Base-by-base conservation (phyloP, 129 eudicot species). In the Centaurea solstitialis region DNA sequence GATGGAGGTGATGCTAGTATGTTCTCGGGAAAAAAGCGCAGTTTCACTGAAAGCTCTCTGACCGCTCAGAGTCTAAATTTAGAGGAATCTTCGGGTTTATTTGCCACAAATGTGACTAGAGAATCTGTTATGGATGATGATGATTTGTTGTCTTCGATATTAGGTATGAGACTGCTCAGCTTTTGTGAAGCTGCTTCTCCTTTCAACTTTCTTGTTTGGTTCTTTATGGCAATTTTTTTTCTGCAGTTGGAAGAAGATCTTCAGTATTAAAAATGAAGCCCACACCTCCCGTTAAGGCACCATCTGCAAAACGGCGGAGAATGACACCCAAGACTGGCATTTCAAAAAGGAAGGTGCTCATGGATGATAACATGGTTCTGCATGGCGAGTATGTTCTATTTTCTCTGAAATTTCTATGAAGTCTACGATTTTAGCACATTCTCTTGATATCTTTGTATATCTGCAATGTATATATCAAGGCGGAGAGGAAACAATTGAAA, bases 321-420 rank as follows among this genome's bases (percentile, higher is more conserved):
- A 15, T 89, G 57, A 86, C 90, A 21, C 87, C 89, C 12, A 90
- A 94, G 23, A 83, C 43, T 43, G 70, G 80, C 67, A 41, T 90
- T 69, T 78, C 79, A 18, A 94, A 94, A 84, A 83, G 99, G 84
- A 94, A 94, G 91, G 94, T 92, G 77, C 90, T 94, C 17, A 82
- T 92, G 88, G 99, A 94, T 76, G 97, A 94, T 72, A 78, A 84
- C 73, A 94, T 87, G 96, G 97, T 94, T 83, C 87, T 94, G 88
- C 97, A 92, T 72, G 99, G 99, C 90, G 99, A 94, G 99, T 94
- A 92, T 86, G 99, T 94, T 75, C 17, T 28, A n/a, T 61, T 3
- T 22, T 73, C 26, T 43, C 38, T 73, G 65, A 22, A 23, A 8
- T 43, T 73, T 33, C 8, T 73, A 20, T 23, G n/a, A 59, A n/a